phyloP scores from a whole-genome alignment of 768 basidiomycete genomes.

The Leucosporidium scottii region DNA sequence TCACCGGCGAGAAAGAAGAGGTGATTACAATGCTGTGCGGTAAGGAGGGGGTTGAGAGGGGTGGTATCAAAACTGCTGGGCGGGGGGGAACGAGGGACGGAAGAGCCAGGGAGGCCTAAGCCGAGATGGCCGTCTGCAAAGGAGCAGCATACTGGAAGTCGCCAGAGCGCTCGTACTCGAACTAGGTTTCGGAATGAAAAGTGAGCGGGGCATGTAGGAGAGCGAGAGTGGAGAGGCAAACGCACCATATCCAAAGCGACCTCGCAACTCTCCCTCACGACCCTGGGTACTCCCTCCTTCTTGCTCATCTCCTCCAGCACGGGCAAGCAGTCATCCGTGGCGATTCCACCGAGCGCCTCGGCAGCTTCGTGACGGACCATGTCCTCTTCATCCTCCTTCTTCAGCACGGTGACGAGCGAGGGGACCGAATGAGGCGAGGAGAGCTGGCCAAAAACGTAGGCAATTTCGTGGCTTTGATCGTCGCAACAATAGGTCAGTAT shows the following conservation, averaged over 20 bases:
- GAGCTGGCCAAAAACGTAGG: conserved; percentile 95
- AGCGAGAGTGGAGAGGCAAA: background rate
- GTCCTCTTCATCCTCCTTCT: conserved; percentile 65
- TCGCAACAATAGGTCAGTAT: background rate
- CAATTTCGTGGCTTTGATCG: conserved; percentile 77
- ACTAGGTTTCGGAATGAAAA: background rate
- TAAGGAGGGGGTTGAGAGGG: too few species aligned
- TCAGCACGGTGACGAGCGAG: conserved; percentile 68
- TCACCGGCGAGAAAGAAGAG: too few species aligned
- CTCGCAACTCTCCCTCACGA: conserved; percentile 91
- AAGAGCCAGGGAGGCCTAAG: too few species aligned
- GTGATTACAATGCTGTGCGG: too few species aligned
- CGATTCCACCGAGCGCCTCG: conserved; percentile 96
- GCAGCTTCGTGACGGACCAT: conserved; percentile 99
- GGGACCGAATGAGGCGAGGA: conserved; percentile 83
- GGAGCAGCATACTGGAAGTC: conserved; percentile 12
- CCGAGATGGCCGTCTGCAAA: background rate
- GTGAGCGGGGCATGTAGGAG: background rate
- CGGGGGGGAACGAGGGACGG: too few species aligned
- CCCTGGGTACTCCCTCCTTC: conserved; percentile 68
- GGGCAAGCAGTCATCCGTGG: conserved; percentile 80
- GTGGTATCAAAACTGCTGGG: too few species aligned
- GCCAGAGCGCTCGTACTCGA: conserved; percentile 30
- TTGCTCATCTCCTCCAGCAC: conserved; percentile 77
- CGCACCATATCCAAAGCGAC: conserved; percentile 62